A percentile compares a stretch with the other conserved stretches of the same genome.
phyloP scores from a whole-genome alignment of 331 rosid genomes.

The Malus hybrid region DNA sequence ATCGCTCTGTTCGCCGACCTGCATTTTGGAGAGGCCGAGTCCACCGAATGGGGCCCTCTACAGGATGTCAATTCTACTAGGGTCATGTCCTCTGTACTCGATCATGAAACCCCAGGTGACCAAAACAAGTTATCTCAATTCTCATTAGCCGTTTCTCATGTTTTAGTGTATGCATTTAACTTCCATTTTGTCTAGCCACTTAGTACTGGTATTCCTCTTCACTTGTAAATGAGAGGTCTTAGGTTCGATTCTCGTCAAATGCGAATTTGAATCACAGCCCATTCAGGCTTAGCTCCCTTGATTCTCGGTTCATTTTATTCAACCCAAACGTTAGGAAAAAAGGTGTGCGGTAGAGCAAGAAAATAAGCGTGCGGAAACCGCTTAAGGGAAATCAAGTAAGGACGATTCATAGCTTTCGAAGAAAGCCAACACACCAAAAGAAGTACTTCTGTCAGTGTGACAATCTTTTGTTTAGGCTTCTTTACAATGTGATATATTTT shows the following conservation, averaged over 20 bases:
- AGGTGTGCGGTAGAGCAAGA: no score
- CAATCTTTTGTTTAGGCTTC: neutral
- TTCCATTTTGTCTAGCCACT: neutral
- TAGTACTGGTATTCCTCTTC: neutral
- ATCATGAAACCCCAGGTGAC: constrained; percentile 59
- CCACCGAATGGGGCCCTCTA: constrained; percentile 65
- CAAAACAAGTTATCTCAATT: no score
- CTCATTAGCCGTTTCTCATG: neutral
- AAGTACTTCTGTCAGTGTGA: neutral
- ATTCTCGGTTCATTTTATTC: no score
- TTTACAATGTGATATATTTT: neutral
- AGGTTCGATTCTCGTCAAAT: no score
- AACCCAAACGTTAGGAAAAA: no score
- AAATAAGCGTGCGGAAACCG: no score
- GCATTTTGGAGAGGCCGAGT: constrained; percentile 71
- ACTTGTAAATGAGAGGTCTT: neutral
- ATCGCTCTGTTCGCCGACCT: constrained; percentile 69
- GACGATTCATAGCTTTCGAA: neutral
- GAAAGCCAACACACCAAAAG: neutral
- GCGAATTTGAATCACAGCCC: no score
- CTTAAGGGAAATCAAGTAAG: neutral
- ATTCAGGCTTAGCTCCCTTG: no score
- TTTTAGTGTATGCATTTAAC: neutral
- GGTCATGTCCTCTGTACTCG: constrained; percentile 38
- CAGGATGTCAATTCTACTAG: constrained; percentile 55